A percentile compares a stretch with the other conserved stretches of the same genome.
phyloP scores from a whole-genome alignment of 306 rosid species.

The Cucurbita ficifolia region DNA sequence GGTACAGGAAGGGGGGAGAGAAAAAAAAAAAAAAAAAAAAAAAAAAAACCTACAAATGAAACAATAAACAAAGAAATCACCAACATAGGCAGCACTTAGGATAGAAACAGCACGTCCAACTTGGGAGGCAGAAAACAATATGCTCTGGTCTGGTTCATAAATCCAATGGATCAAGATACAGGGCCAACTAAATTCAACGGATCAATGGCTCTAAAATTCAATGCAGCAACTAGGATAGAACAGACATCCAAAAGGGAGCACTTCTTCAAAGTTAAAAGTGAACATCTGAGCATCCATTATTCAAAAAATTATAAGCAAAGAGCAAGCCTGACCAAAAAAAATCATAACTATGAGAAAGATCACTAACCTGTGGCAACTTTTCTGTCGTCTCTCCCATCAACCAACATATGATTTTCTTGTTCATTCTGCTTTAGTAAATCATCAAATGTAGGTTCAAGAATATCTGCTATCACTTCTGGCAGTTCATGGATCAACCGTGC shows the following conservation, averaged over 20 bases:
- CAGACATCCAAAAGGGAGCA: background rate
- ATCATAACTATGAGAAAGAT: background rate
- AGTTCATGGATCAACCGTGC: constrained; percentile 29
- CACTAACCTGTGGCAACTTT: background rate
- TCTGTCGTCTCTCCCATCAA: background rate
- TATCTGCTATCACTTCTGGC: constrained; percentile 48
- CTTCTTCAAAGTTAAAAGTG: background rate
- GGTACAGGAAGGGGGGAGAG: too few relatives aligned
- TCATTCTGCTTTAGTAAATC: constrained; percentile 15
- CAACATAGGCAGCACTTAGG: background rate
- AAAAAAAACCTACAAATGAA: too few relatives aligned
- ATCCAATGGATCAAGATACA: background rate
- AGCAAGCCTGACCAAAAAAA: background rate
- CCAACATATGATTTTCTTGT: constrained; percentile 16
- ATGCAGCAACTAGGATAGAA: background rate
- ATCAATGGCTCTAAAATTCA: background rate
- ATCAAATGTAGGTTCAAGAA: constrained; percentile 15
- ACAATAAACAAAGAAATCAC: too few relatives aligned
- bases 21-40: too few relatives aligned
- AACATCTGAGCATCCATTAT: background rate
- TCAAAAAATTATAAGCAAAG: background rate
- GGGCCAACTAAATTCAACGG: background rate
- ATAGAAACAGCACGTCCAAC: background rate
- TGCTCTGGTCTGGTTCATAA: background rate
- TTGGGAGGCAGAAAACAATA: background rate